Evolutionary conservation across 352 stramenopile species (phyloP).

Genomic region (Pythium myriotylum): DNA sequence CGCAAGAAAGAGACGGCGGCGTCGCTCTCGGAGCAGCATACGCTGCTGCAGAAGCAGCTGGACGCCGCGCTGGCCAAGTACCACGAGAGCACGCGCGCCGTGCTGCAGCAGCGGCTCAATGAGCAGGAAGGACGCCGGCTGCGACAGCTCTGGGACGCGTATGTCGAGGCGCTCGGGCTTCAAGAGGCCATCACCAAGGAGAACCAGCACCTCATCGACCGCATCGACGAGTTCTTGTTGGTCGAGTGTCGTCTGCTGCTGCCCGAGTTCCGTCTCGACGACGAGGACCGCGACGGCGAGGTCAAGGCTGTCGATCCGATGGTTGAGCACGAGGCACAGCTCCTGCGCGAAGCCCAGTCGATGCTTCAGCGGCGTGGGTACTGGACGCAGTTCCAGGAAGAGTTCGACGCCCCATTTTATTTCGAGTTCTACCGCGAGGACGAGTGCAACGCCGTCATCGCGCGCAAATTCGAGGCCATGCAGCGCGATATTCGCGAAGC

Average conservation of each 20-base stretch:
- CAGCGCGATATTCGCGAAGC: conserved; percentile 2
- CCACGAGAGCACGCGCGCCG: background rate
- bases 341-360: conserved; percentile 2
- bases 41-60: conserved; percentile 13
- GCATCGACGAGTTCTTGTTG: conserved; percentile 15
- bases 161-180: conserved; percentile 7
- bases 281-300: background rate
- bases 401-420: conserved; percentile 9
- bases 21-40: conserved; percentile 4
- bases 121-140: background rate
- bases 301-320: background rate
- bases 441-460: conserved; percentile 9
- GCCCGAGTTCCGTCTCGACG: conserved; percentile 4
- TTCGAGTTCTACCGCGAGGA: conserved; percentile 13
- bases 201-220: conserved; percentile 3
- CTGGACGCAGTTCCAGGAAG: conserved; percentile 15
- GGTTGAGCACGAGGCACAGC: background rate
- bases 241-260: conserved; percentile 14
- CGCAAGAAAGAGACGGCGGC: conserved; percentile 1
- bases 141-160: conserved; percentile 11
- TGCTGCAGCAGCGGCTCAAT: conserved; percentile 1
- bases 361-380: conserved; percentile 2
- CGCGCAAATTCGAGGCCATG: conserved; percentile 7
- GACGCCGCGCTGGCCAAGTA: background rate
- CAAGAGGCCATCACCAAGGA: conserved; percentile 7